phyloP scores from a whole-genome alignment of 352 stramenopile species.

The Halophytophthora batemanensis region DNA sequence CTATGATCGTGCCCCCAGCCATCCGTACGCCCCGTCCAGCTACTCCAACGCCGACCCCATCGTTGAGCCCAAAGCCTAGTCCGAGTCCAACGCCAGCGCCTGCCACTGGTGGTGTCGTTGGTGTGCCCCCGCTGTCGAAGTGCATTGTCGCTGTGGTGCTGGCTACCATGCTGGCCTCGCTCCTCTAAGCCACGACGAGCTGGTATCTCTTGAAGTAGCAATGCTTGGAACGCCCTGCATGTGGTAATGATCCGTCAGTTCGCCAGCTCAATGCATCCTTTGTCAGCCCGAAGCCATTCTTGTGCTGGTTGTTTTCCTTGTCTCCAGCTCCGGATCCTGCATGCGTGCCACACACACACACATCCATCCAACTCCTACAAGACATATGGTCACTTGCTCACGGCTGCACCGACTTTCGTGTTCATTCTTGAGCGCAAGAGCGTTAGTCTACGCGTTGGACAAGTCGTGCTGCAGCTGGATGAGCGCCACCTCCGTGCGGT shows the following conservation, averaged over 20 bases:
- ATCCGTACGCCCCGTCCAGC: not conserved
- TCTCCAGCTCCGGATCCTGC: not conserved
- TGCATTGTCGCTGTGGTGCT: slow-evolving; percentile 13
- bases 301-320: not conserved
- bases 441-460: slow-evolving; percentile 5
- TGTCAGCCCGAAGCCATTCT: not conserved
- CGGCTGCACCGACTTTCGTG: slow-evolving; percentile 1
- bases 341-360: not conserved
- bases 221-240: not conserved
- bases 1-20: not conserved
- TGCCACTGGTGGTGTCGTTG: slow-evolving; percentile 4
- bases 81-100: not conserved
- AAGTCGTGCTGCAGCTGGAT: slow-evolving; percentile 68
- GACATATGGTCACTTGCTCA: not conserved
- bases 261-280: slow-evolving; percentile 1
- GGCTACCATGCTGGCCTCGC: slow-evolving; percentile 7
- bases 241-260: not conserved
- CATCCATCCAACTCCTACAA: not conserved
- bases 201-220: not conserved
- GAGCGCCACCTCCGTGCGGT: slow-evolving; percentile 60
- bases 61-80: slow-evolving; percentile 1
- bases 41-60: slow-evolving; percentile 10
- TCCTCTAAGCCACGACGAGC: slow-evolving; percentile 13
- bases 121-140: slow-evolving; percentile 10
- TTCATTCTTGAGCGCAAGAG: slow-evolving; percentile 7